Evolutionary conservation across 257 asterid species (phyloP).

Genomic region (Cordia subcordata): DNA sequence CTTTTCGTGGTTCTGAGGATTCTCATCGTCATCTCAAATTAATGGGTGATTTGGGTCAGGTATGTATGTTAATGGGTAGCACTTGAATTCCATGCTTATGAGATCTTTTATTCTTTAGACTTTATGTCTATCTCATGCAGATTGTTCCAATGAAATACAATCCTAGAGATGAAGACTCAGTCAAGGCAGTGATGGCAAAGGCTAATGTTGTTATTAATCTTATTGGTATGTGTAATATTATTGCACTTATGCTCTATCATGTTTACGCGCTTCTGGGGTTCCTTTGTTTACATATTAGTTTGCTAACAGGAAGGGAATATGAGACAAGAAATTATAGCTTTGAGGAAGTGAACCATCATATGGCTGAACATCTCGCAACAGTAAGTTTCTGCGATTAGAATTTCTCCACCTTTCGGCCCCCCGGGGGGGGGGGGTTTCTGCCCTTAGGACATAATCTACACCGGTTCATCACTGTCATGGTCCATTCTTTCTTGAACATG

Average conservation of each 20-base stretch:
- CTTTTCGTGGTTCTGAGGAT: conserved; percentile 97
- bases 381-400: conserved; percentile 41
- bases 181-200: conserved; percentile 98
- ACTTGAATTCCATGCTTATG: not conserved
- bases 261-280: not conserved
- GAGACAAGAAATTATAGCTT: conserved; percentile 93
- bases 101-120: not conserved
- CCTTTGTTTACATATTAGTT: conserved; percentile 5
- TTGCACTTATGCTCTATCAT: not conserved
- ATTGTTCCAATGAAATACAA: conserved; percentile 93
- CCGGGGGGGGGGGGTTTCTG: too few relatives aligned
- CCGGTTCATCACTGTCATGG: too few relatives aligned
- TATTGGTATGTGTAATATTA: conserved; percentile 44
- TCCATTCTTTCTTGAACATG: too few relatives aligned
- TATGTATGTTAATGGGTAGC: conserved; percentile 31
- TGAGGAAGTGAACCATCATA: conserved; percentile 87
- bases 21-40: conserved; percentile 91
- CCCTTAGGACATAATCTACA: too few relatives aligned
- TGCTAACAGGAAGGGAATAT: conserved; percentile 77
- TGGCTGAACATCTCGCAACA: conserved; percentile 83
- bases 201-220: conserved; percentile 97
- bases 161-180: conserved; percentile 86
- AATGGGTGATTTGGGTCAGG: conserved; percentile 99
- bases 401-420: too few relatives aligned
- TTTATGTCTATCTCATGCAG: conserved; percentile 33